phyloP scores from a whole-genome alignment of 208 protist genomes.

The Crithidia thermophila region DNA sequence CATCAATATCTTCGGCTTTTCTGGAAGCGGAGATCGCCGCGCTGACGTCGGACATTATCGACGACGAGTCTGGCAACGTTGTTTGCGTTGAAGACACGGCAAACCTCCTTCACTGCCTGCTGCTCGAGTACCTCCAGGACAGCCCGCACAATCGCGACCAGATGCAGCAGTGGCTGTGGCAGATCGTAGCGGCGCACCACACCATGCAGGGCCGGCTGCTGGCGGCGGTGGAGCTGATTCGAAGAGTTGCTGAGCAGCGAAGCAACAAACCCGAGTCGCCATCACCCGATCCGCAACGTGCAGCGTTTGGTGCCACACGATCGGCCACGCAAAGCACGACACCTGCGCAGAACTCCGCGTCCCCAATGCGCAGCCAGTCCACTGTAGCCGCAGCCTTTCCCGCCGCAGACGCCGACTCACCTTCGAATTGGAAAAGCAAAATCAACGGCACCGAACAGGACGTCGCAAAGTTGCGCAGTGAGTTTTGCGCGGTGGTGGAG shows the following conservation, averaged over 20 bases:
- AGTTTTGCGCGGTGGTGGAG: slow-evolving; percentile 36
- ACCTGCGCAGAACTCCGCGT: neutral
- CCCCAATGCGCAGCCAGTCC: slow-evolving; percentile 10
- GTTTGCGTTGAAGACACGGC: slow-evolving; percentile 58
- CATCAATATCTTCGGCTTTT: neutral
- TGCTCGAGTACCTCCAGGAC: slow-evolving; percentile 59
- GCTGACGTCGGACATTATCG: slow-evolving; percentile 50
- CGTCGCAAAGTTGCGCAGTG: neutral
- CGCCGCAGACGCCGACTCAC: neutral
- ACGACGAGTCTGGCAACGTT: slow-evolving; percentile 51
- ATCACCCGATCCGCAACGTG: neutral
- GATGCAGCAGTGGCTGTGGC: slow-evolving; percentile 76
- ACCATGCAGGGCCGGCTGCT: slow-evolving; percentile 68
- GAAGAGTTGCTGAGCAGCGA: neutral
- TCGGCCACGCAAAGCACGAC: neutral
- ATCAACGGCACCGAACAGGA: neutral
- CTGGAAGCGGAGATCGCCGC: slow-evolving; percentile 30
- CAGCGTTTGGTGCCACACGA: neutral
- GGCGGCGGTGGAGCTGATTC: slow-evolving; percentile 45
- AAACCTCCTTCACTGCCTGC: slow-evolving; percentile 61
- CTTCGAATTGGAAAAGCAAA: neutral
- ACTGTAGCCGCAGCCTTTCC: slow-evolving; percentile 10
- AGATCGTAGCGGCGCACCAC: slow-evolving; percentile 65
- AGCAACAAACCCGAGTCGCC: neutral
- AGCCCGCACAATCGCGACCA: slow-evolving; percentile 37